A percentile compares a stretch with the other conserved stretches of the same genome.
Evolutionary conservation across 2,329 filamentous ascomycete species (phyloP).

Genomic region (Colletotrichum chlorophyti): DNA sequence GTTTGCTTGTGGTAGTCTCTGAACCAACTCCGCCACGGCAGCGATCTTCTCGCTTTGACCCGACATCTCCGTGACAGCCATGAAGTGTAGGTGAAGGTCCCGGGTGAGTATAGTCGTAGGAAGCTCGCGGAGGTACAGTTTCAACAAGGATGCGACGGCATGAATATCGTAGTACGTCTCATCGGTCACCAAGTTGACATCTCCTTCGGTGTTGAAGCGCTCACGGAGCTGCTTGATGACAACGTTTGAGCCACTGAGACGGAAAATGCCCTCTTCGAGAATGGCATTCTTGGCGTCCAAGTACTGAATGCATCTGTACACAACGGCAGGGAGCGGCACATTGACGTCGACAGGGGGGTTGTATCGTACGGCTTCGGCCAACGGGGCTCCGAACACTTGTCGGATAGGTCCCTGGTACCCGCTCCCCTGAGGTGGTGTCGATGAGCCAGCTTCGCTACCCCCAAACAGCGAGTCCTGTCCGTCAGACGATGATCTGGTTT

Average conservation of each 20-base stretch:
- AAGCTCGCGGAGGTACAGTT: slow-evolving; percentile 91
- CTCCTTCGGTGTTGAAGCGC: slow-evolving; percentile 91
- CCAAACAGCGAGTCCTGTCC: slow-evolving; percentile 63
- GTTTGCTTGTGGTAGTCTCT: slow-evolving; percentile 81
- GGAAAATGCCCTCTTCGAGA: slow-evolving; percentile 93
- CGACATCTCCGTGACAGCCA: slow-evolving; percentile 81
- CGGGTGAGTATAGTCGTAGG: slow-evolving; percentile 90
- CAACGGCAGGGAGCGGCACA: slow-evolving; percentile 85
- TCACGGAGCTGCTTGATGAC: slow-evolving; percentile 91
- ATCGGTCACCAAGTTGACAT: slow-evolving; percentile 84
- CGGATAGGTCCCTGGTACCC: slow-evolving; percentile 62
- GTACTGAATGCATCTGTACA: slow-evolving; percentile 95
- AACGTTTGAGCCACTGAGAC: slow-evolving; percentile 94
- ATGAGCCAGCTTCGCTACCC: slow-evolving; percentile 52
- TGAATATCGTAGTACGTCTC: slow-evolving; percentile 94
- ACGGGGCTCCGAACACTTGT: slow-evolving; percentile 82
- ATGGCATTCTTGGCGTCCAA: slow-evolving; percentile 82
- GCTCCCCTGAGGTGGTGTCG: slow-evolving; percentile 49
- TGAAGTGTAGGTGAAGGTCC: slow-evolving; percentile 88
- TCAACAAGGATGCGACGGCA: slow-evolving; percentile 91
- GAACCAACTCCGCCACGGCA: slow-evolving; percentile 79
- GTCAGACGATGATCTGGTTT: slow-evolving; percentile 64
- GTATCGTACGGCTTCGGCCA: slow-evolving; percentile 85
- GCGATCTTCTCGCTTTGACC: slow-evolving; percentile 78
- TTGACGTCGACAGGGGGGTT: slow-evolving; percentile 76